Base-by-base conservation (phyloP, 441 rosid species). In the Adansonia madagascariensis region DNA sequence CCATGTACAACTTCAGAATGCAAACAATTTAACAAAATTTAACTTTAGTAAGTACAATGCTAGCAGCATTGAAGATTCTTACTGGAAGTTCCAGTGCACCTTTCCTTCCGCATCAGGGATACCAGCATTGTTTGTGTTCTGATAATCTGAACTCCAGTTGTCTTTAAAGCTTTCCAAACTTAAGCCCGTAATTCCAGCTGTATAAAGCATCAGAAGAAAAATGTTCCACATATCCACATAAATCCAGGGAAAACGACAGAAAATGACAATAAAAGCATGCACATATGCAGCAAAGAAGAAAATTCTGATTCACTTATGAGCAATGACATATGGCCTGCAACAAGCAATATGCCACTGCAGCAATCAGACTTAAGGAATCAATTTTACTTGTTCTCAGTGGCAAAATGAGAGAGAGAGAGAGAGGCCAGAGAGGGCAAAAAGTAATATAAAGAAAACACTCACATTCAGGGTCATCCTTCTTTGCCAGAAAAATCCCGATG, bases 141-240 rank as follows among this genome's bases (percentile, higher is more conserved):
- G 92, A 83, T 95, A 95, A 75, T 89, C 92, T 53, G 98, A 82
- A 81, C 88, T 73, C 99, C 98, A 94, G 84, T 94, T 96, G 74
- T 96, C 90, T 87, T 83, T 90, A 76, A 96, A 88, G 82, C 95
- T 91, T 82, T 84, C 80, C 80, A 86, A 78, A 63, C 97, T 87
- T 89, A 94, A 84, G 70, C 97, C 97, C 39, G 94, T 89, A 55
- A 96, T 79, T 80, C 95, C 99, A 83, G 82, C 98, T 92, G 93
- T 47, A 82, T 75, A 74, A 86, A 87, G 65, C 68, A 82, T 75
- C 66, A 50, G n/a, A 78, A 76, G 69, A 59, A 68, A 71, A 66
- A 74, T 24, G 20, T 50, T 63, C 64, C 71, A 50, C 18, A 7
- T 12, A 60, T 46, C 69, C 22, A 62, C 59, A 46, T 71, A 31